phyloP scores from a whole-genome alignment of 192 early-diverging fungal genomes.

The Coemansia sp. region DNA sequence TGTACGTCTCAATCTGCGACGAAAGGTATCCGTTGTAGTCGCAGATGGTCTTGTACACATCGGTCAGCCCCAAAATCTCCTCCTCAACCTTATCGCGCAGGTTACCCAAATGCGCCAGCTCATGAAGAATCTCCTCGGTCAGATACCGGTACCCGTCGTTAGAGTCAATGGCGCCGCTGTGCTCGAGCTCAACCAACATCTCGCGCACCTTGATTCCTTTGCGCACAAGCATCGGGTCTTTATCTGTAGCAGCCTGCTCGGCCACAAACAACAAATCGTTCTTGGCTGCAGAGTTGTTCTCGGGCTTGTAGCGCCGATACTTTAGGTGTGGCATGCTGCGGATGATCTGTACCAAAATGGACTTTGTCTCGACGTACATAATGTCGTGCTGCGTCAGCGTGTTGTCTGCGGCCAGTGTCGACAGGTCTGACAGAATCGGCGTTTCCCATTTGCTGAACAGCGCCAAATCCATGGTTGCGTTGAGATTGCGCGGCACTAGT shows the following conservation, averaged over 20 bases:
- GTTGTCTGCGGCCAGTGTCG: slow-evolving; percentile 79
- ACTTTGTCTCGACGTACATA: slow-evolving; percentile 93
- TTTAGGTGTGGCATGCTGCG: slow-evolving; percentile 78
- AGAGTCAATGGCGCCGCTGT: slow-evolving; percentile 68
- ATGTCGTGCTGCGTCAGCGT: slow-evolving; percentile 92
- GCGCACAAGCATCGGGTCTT: slow-evolving; percentile 82
- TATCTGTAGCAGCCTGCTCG: slow-evolving; percentile 83
- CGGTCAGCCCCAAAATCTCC: slow-evolving; percentile 73
- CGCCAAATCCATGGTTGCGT: slow-evolving; percentile 46
- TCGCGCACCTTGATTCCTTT: slow-evolving; percentile 96
- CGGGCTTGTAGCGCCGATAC: slow-evolving; percentile 45
- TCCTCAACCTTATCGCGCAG: slow-evolving; percentile 82
- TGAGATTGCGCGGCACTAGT: slow-evolving; percentile 43
- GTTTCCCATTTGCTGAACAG: slow-evolving; percentile 52
- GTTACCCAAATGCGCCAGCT: slow-evolving; percentile 87
- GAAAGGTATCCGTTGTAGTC: slow-evolving; percentile 92
- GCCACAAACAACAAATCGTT: slow-evolving; percentile 63
- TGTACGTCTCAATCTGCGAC: slow-evolving; percentile 89
- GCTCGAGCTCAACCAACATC: slow-evolving; percentile 85
- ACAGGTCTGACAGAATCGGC: slow-evolving; percentile 61
- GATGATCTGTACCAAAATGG: slow-evolving; percentile 88
- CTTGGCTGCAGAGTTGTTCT: slow-evolving; percentile 48
- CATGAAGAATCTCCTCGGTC: slow-evolving; percentile 85
- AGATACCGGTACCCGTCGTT: slow-evolving; percentile 76
- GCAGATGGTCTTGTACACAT: slow-evolving; percentile 88